phyloP scores from a whole-genome alignment of 2,329 filamentous ascomycete species.

The Harringtonia aguacate region DNA sequence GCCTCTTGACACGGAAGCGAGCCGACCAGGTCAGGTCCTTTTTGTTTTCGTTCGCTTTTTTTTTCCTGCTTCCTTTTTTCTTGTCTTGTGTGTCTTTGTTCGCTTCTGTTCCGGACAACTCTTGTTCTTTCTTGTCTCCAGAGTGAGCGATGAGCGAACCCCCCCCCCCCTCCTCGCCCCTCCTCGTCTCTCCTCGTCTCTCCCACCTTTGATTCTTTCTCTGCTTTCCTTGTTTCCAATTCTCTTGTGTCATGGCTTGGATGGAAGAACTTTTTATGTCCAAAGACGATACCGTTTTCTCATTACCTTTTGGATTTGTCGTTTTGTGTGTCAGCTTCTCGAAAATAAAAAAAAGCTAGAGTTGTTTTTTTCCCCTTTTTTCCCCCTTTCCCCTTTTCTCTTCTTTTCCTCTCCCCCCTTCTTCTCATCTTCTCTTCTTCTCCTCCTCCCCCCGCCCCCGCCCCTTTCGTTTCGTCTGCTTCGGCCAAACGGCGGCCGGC shows the following conservation, averaged over 20 bases:
- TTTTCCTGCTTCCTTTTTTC: not conserved
- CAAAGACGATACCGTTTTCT: not conserved
- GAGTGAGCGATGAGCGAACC: not conserved
- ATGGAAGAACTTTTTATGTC: not conserved
- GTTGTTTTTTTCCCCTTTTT: too few species aligned
- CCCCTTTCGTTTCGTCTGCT: too few species aligned
- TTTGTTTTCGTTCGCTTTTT: not conserved
- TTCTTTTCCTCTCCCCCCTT: too few species aligned
- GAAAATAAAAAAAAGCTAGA: not conserved
- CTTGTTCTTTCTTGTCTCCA: too few species aligned
- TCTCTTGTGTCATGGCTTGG: slow-evolving; percentile 1
- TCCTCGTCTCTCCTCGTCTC: too few species aligned
- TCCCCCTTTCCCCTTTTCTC: too few species aligned
- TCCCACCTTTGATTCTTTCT: too few species aligned
- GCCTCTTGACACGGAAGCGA: too few species aligned
- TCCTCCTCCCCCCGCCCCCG: too few species aligned
- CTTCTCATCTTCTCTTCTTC: too few species aligned
- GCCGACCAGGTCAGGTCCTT: not conserved
- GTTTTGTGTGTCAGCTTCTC: not conserved
- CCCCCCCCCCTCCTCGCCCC: too few species aligned
- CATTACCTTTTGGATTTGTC: not conserved
- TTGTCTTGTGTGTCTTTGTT: not conserved
- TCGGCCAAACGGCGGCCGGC: too few species aligned
- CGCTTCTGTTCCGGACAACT: not conserved
- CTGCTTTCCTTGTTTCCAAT: not conserved